Evolutionary conservation across 306 rosid genomes (phyloP), one percentile per base, ranked within the genome.

Genomic region (Prunus mume): DNA sequence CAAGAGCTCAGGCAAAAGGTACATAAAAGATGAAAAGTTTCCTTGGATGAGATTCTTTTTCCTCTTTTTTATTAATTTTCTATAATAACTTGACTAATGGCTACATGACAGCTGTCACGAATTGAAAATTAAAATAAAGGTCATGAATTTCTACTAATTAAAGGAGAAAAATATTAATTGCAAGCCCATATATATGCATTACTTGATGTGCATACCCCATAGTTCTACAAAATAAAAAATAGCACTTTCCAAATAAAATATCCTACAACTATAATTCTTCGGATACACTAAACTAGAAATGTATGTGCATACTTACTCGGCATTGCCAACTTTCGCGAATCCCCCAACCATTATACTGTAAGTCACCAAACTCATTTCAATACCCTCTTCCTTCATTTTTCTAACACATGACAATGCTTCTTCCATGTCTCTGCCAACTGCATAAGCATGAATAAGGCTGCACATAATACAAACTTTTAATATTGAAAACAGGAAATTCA

Each of bases 371-470:
- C 84, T 94, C 95, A 89, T 84, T 83, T 92, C 96, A 28, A 94
- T 77, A 69, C 92, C 87, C 86, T 94, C 98, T 10, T 89, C 92
- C 83, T 92, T 89, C 98, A 94, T 94, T 89, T 86, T 92, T 86
- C 81, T 90, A 79, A 86, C 97, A 85, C 98, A 94, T 70, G 87
- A 85, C 80, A 94, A 85, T 69, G 98, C 97, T 84, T 94, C 98
- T 74, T 89, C 97, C 98, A 95, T 95, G 83, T 95, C 98, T 92
- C 96, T 90, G 76, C 97, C 97, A 85, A 92, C 97, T 86, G 97
- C 97, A 88, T 95, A 95, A 79, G 98, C 98, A 76, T 95, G 96
- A 86, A 95, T 90, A 82, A 92, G 96, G 91, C 98, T 95, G 98
- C 97, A 88, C 67, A 70, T 62, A 83, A 78, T 85, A 79, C 70